Base-by-base conservation (phyloP, 345 rosid genomes). In the Heritiera fomes region DNA sequence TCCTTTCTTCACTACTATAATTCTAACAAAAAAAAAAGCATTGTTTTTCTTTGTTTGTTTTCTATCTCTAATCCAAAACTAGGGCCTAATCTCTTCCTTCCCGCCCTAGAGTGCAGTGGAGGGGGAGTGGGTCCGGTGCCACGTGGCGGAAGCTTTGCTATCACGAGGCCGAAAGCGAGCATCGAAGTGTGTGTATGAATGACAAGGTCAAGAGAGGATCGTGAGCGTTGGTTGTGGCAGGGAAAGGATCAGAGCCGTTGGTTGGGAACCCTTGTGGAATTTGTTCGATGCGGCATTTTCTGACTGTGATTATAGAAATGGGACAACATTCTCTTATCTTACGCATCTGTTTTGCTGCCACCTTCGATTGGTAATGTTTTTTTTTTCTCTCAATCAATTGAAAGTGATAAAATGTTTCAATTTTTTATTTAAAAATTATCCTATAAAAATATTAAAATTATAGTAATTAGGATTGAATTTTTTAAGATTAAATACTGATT, bases 121-220 rank as follows among this genome's bases (percentile, higher is more conserved):
- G 59, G 79, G 12, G 1, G 32, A 60, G 75, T 34, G 88, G 87
- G 69, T 77, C 87, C 73, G 45, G 0, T 0, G 83, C 69, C 89
- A 86, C 85, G 87, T 81, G 73, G 81, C 61, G 52, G 76, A 67
- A 52, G 79, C 72, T 49, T 85, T 89, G 83, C 82, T 66, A 76
- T 88, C 88, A 73, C 88, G 86, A 81, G 88, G 87, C 87, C 84
- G 85, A 83, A 87, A 90, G 90, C 82, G 77, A 75, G 40, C 86
- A 83, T 82, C 78, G 89, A 77, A 87, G 73, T 66, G 82, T 75
- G 88, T 80, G 91, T 41, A 34, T 34, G 70, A 15, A 34, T 34
- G 70, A 15, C 7, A 14, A n/a, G 58, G 40, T 38, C 46, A 40
- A 17, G 38, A 55, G 52, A 13, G 72, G 75, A 87, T 81, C 81